Conservation (phyloP, 495 filamentous ascomycete genomes). For the Penicillium robsamsonii region DNA sequence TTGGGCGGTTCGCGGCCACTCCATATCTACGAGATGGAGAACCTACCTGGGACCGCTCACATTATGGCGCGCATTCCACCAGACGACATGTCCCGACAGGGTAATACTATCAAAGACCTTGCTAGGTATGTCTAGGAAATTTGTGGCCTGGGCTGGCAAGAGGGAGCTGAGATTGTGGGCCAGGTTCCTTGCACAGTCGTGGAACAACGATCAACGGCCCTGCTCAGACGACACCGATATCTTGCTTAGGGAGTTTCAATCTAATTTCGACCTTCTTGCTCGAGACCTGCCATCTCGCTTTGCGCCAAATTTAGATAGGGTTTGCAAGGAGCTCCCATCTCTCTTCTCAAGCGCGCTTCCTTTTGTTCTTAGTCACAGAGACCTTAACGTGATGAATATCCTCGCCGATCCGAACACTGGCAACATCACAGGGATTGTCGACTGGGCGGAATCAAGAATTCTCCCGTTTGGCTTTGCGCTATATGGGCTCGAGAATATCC, state of each 20-base stretch:
- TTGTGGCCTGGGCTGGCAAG: too few species aligned
- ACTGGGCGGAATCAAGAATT: constrained; percentile 47
- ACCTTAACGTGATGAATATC: too few species aligned
- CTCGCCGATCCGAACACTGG: too few species aligned
- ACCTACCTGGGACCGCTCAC: constrained; percentile 17
- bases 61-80: constrained; percentile 16
- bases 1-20: constrained; percentile 17
- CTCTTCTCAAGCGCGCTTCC: constrained; percentile 32
- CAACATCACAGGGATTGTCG: constrained; percentile 44
- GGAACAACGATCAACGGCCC: too few species aligned
- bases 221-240: too few species aligned
- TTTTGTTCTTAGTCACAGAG: constrained; percentile 46
- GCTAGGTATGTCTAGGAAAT: too few species aligned
- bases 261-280: too few species aligned
- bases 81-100: constrained; percentile 11
- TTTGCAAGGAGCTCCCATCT: constrained; percentile 26
- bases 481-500: constrained; percentile 38
- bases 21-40: constrained; percentile 22
- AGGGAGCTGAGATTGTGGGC: too few species aligned
- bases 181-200: too few species aligned
- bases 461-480: constrained; percentile 46
- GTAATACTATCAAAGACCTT: constrained; percentile 11
- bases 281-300: too few species aligned
- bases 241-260: too few species aligned
- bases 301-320: too few species aligned